These are phyloP conservation scores for Kodamaea restingae DNA, from an alignment of 805 yeast species.

Conservation along the genomic window DNA sequence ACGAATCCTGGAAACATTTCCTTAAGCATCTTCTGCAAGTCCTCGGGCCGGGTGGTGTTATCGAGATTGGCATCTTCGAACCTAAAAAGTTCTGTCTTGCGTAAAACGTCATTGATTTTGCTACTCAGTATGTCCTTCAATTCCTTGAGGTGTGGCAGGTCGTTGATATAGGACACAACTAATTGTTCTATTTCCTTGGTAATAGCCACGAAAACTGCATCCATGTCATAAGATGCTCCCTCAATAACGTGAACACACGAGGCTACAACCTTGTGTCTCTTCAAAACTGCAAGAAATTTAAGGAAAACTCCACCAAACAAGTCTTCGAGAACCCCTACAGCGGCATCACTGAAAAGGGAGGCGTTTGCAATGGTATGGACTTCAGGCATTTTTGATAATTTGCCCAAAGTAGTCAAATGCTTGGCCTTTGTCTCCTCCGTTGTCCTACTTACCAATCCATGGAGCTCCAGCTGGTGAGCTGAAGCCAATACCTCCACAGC, in stretches of 20 bases:
- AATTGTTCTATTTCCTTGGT: conserved; percentile 31
- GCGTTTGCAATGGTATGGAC: conserved; percentile 22
- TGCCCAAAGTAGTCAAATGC: conserved; percentile 38
- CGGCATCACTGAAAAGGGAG: conserved; percentile 38
- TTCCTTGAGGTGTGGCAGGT: conserved; percentile 10
- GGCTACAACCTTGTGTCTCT: conserved; percentile 62
- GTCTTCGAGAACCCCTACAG: conserved; percentile 59
- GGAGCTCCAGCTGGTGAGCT: conserved; percentile 58
- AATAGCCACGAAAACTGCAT: conserved; percentile 12
- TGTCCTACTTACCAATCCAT: conserved; percentile 55
- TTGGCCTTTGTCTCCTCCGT: conserved; percentile 61
- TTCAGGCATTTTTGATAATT: conserved; percentile 24
- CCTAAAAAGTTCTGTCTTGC: conserved; percentile 25
- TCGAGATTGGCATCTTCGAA: conserved; percentile 28
- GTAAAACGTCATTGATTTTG: conserved; percentile 21
- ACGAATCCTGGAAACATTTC: conserved; percentile 70
- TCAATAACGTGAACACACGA: conserved; percentile 45
- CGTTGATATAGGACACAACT: conserved; percentile 32
- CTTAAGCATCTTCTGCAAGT: conserved; percentile 39
- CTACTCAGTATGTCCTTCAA: conserved; percentile 8
- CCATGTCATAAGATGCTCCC: conserved; percentile 14
- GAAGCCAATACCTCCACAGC: conserved; percentile 52
- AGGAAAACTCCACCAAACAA: conserved; percentile 68
- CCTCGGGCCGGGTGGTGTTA: conserved; percentile 24
- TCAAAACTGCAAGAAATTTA: conserved; percentile 58